phyloP scores from a whole-genome alignment of 768 basidiomycete genomes.

The Filobasidium floriforme region DNA sequence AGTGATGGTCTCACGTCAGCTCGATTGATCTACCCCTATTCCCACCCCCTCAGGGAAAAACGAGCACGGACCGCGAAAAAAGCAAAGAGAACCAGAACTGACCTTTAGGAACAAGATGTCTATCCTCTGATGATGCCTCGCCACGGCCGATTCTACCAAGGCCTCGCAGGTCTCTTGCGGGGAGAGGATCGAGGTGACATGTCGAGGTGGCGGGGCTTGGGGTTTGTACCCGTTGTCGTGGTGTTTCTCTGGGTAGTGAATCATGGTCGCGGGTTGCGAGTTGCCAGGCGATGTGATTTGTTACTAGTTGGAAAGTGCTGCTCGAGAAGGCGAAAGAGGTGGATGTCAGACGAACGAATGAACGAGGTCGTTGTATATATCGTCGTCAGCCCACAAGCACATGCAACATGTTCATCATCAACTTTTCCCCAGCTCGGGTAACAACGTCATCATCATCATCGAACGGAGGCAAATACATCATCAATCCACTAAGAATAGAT shows the following conservation, averaged over 20 bases:
- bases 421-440: background rate
- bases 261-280: background rate
- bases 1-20: too few relatives aligned
- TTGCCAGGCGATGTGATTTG: background rate
- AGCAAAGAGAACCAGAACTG: background rate
- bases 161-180: slow-evolving; percentile 17
- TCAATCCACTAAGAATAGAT: too few relatives aligned
- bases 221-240: background rate
- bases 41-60: too few relatives aligned
- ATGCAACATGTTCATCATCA: too few relatives aligned
- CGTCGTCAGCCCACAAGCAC: too few relatives aligned
- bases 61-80: too few relatives aligned
- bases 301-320: background rate
- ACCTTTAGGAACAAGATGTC: slow-evolving; percentile 18
- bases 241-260: background rate
- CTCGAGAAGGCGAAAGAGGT: too few relatives aligned
- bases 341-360: too few relatives aligned
- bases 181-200: background rate
- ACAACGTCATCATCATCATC: background rate
- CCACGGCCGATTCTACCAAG: slow-evolving; percentile 17
- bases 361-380: too few relatives aligned
- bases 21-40: too few relatives aligned
- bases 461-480: too few relatives aligned
- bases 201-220: background rate
- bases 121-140: slow-evolving; percentile 15